These are phyloP conservation scores for Aspergillus avenaceus DNA, from an alignment of 495 filamentous ascomycete species.

Conservation along the genomic window DNA sequence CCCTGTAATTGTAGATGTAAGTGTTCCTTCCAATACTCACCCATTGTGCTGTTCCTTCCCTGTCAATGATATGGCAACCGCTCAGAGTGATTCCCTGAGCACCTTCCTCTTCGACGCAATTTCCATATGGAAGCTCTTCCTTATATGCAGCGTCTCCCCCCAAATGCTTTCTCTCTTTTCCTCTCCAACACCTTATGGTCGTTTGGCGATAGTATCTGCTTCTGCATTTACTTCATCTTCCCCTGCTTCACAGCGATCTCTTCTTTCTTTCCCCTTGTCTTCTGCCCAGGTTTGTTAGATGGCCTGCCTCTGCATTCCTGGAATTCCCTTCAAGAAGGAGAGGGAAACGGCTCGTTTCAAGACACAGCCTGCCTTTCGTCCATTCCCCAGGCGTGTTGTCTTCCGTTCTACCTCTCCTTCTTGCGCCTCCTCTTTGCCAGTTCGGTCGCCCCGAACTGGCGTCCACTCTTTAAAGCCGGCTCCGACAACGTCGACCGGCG, in stretches of 20 bases:
- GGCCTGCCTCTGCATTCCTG: slow-evolving; percentile 13
- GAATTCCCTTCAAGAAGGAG: neutral
- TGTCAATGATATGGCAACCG: too few relatives aligned
- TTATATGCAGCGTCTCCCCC: too few relatives aligned
- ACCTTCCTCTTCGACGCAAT: too few relatives aligned
- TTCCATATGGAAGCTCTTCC: too few relatives aligned
- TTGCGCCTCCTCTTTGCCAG: slow-evolving; percentile 9
- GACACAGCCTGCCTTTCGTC: slow-evolving; percentile 13
- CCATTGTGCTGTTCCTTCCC: too few relatives aligned
- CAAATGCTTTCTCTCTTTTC: neutral
- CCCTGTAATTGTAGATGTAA: too few relatives aligned
- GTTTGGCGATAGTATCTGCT: too few relatives aligned
- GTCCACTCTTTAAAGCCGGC: slow-evolving; percentile 1
- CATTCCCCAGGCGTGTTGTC: slow-evolving; percentile 2
- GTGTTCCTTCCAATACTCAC: too few relatives aligned
- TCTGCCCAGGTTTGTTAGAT: slow-evolving; percentile 12
- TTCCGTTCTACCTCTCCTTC: slow-evolving; percentile 3
- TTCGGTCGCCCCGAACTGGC: slow-evolving; percentile 2
- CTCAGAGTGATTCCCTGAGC: too few relatives aligned
- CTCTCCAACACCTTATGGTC: neutral
- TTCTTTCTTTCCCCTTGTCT: slow-evolving; percentile 1
- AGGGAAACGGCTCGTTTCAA: slow-evolving; percentile 6
- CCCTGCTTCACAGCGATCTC: neutral
- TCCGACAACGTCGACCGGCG: neutral
- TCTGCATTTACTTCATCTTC: slow-evolving; percentile 4